Conservation (phyloP, 148 eudicot species). For the Fagopyrum tataricum region DNA sequence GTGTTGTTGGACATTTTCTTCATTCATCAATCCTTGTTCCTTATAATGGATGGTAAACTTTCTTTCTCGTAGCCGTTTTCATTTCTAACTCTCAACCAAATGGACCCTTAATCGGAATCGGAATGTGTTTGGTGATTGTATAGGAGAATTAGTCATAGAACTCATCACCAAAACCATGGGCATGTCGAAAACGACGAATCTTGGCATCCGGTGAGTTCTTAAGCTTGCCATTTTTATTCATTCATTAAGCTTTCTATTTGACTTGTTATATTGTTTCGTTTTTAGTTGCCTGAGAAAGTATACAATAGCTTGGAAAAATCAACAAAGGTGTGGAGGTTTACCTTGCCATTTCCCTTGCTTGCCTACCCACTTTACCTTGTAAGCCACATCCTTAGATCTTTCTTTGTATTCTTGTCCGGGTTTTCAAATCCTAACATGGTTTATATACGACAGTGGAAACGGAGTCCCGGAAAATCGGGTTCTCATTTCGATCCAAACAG, state of each 20-base stretch:
- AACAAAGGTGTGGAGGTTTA: slow-evolving; percentile 37
- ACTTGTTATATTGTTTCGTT: neutral
- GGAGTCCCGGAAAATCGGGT: slow-evolving; percentile 53
- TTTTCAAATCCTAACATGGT: neutral
- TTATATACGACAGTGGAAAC: slow-evolving; percentile 25
- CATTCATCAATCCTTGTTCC: slow-evolving; percentile 85
- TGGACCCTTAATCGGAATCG: too few species aligned
- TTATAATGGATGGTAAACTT: slow-evolving; percentile 71
- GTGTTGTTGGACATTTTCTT: slow-evolving; percentile 66
- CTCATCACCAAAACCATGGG: slow-evolving; percentile 84
- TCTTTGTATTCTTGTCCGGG: neutral
- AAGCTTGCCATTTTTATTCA: neutral
- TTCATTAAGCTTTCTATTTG: neutral
- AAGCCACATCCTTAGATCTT: slow-evolving; percentile 16
- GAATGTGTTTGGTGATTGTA: neutral
- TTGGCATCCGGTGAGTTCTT: slow-evolving; percentile 58
- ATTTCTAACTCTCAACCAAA: neutral
- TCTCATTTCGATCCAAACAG: slow-evolving; percentile 50
- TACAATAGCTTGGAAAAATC: slow-evolving; percentile 26
- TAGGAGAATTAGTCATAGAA: slow-evolving; percentile 84
- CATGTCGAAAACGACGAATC: slow-evolving; percentile 83
- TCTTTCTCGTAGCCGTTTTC: neutral
- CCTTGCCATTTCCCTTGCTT: slow-evolving; percentile 46
- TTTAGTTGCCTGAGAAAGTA: slow-evolving; percentile 40
- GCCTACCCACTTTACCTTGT: slow-evolving; percentile 55